Evolutionary conservation across 805 yeast species (phyloP).

Genomic region (Metschnikowia shivogae): DNA sequence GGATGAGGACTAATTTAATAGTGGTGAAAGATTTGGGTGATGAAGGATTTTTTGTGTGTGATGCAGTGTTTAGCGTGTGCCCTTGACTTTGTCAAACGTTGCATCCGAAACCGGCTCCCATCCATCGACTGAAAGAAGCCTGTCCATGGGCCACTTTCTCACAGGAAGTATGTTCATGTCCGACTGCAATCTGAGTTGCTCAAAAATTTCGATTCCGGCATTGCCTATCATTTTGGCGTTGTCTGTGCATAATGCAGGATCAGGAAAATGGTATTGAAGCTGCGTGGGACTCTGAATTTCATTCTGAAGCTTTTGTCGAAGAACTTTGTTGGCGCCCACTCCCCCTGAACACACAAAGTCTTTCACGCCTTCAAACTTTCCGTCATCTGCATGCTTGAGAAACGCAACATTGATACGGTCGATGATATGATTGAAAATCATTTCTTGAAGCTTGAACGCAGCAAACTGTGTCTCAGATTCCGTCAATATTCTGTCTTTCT

Average conservation of each 20-base stretch:
- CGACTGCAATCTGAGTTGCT: constrained; percentile 45
- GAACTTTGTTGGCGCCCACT: constrained; percentile 70
- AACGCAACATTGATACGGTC: constrained; percentile 57
- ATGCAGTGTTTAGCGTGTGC: no score
- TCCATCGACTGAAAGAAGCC: constrained; percentile 46
- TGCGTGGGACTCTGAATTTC: constrained; percentile 25
- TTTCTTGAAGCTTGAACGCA: constrained; percentile 58
- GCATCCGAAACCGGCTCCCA: constrained; percentile 34
- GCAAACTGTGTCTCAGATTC: constrained; percentile 46
- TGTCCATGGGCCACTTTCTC: constrained; percentile 77
- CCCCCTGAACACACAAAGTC: constrained; percentile 89
- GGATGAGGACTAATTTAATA: not conserved
- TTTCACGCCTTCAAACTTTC: constrained; percentile 37
- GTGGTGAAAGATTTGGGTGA: no score
- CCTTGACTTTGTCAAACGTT: constrained; percentile 5
- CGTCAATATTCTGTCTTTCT: constrained; percentile 33
- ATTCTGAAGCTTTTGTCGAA: constrained; percentile 46
- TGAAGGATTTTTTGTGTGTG: not conserved
- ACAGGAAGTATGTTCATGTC: constrained; percentile 57
- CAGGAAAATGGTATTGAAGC: constrained; percentile 60
- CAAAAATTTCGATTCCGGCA: constrained; percentile 89
- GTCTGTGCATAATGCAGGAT: constrained; percentile 75
- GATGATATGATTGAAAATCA: constrained; percentile 68
- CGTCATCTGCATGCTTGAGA: constrained; percentile 24
- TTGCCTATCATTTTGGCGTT: constrained; percentile 97